Evolutionary conservation across 2,329 filamentous ascomycete genomes (phyloP).

Genomic region (Purpureocillium takamizusanense): DNA sequence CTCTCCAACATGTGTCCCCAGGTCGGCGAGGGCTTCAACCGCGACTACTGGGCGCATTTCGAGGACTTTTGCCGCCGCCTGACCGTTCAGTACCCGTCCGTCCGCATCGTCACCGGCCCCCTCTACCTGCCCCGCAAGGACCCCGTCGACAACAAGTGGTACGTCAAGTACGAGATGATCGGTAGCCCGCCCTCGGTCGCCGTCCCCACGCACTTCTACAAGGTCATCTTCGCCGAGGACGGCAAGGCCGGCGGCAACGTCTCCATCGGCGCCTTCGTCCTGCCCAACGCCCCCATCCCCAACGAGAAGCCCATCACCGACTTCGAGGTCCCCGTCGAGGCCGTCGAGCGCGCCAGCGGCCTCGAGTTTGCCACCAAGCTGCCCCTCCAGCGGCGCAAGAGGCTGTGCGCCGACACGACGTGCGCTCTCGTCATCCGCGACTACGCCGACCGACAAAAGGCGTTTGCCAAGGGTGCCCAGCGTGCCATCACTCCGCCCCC

Average conservation of each 20-base stretch:
- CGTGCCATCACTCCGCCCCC: constrained; percentile 9
- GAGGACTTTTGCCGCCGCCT: constrained; percentile 92
- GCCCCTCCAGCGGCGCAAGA: constrained; percentile 61
- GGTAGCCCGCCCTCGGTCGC: constrained; percentile 88
- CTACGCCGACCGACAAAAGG: constrained; percentile 55
- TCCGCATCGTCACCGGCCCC: constrained; percentile 87
- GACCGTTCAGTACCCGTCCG: constrained; percentile 71
- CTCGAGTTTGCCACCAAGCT: constrained; percentile 83
- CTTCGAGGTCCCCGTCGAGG: constrained; percentile 92
- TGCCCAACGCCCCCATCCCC: constrained; percentile 82
- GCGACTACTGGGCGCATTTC: constrained; percentile 98
- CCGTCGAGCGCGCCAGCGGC: constrained; percentile 83
- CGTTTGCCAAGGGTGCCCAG: constrained; percentile 34
- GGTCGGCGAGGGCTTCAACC: constrained; percentile 95
- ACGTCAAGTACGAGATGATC: constrained; percentile 91
- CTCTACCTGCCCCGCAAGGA: constrained; percentile 85
- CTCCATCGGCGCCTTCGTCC: constrained; percentile 84
- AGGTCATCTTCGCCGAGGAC: constrained; percentile 95
- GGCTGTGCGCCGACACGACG: constrained; percentile 76
- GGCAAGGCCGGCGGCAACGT: constrained; percentile 62
- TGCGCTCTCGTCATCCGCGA: constrained; percentile 81
- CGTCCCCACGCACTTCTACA: constrained; percentile 98
- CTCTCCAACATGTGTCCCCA: constrained; percentile 97
- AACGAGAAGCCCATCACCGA: constrained; percentile 82
- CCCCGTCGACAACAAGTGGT: constrained; percentile 81